A percentile compares a stretch with the other conserved stretches of the same genome.
phyloP scores from a whole-genome alignment of 805 yeast species.

The Starmerella ratchasimensis region DNA sequence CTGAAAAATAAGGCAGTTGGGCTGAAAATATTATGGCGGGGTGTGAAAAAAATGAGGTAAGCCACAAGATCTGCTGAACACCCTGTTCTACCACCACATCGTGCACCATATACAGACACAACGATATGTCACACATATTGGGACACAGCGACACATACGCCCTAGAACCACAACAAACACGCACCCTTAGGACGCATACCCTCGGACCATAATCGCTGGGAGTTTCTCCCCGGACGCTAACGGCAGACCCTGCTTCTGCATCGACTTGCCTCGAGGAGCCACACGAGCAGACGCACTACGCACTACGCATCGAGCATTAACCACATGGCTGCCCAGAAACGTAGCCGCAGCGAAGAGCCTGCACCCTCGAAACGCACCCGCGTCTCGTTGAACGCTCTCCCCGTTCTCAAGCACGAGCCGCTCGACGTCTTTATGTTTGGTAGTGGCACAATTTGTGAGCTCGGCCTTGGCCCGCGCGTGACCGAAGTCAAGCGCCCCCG shows the following conservation, averaged over 20 bases:
- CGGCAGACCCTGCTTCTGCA: too few species aligned
- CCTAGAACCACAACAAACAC: too few species aligned
- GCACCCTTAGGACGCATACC: too few species aligned
- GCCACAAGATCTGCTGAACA: background rate
- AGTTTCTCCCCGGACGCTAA: too few species aligned
- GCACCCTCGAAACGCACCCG: conserved; percentile 13
- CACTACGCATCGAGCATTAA: background rate
- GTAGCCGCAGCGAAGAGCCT: conserved; percentile 9
- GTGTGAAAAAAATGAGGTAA: background rate
- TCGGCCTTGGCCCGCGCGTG: conserved; percentile 92
- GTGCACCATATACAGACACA: too few species aligned
- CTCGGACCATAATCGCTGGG: too few species aligned
- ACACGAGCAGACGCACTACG: background rate
- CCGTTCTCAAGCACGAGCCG: conserved; percentile 6
- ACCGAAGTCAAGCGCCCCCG: conserved; percentile 95
- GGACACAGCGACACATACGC: too few species aligned
- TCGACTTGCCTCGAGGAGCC: background rate
- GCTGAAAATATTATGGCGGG: background rate
- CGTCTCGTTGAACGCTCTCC: conserved; percentile 9
- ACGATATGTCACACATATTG: too few species aligned
- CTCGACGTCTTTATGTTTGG: conserved; percentile 90
- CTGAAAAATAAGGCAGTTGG: too few species aligned
- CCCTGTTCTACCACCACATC: too few species aligned
- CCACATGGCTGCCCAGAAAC: conserved; percentile 5
- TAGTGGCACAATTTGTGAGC: conserved; percentile 91